Percentiles rank a stretch among this genome's conserved stretches.
Evolutionary conservation across 306 rosid species (phyloP).

Genomic region (Rubus parviflorus): DNA sequence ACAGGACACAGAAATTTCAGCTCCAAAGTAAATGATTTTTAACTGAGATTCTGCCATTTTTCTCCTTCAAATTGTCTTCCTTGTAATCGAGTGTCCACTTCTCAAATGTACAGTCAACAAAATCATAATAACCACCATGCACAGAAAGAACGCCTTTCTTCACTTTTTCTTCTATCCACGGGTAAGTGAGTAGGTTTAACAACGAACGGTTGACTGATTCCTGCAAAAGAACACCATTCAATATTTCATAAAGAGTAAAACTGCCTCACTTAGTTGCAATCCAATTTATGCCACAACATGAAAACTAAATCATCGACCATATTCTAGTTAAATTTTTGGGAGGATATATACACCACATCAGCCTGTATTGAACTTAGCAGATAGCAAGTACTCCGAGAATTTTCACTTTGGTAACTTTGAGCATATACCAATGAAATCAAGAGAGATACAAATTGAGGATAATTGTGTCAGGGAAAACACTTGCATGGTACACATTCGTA

Average conservation of each 20-base stretch:
- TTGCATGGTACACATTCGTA: neutral
- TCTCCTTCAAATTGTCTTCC: slow-evolving; percentile 45
- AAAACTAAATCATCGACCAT: neutral
- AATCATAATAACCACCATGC: slow-evolving; percentile 94
- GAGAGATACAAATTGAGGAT: neutral
- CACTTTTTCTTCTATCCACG: slow-evolving; percentile 92
- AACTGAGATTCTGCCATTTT: slow-evolving; percentile 45
- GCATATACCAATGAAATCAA: neutral
- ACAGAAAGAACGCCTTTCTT: slow-evolving; percentile 56
- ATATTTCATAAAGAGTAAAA: neutral
- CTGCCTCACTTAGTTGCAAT: neutral
- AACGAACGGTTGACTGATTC: slow-evolving; percentile 76
- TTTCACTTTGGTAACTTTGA: neutral
- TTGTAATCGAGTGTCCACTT: slow-evolving; percentile 89
- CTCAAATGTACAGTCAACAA: slow-evolving; percentile 87
- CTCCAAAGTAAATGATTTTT: slow-evolving; percentile 66
- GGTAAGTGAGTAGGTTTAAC: slow-evolving; percentile 78
- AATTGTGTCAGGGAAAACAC: neutral
- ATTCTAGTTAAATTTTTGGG: neutral
- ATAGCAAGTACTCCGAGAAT: neutral
- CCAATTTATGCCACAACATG: neutral
- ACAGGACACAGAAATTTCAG: slow-evolving; percentile 35
- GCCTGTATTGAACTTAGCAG: neutral
- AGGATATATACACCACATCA: neutral
- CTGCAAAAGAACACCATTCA: slow-evolving; percentile 41